A percentile compares a stretch with the other conserved stretches of the same genome.
These are phyloP conservation scores for Beauveria sp. DNA, from an alignment of 2,329 filamentous ascomycete genomes.

Conservation along the genomic window DNA sequence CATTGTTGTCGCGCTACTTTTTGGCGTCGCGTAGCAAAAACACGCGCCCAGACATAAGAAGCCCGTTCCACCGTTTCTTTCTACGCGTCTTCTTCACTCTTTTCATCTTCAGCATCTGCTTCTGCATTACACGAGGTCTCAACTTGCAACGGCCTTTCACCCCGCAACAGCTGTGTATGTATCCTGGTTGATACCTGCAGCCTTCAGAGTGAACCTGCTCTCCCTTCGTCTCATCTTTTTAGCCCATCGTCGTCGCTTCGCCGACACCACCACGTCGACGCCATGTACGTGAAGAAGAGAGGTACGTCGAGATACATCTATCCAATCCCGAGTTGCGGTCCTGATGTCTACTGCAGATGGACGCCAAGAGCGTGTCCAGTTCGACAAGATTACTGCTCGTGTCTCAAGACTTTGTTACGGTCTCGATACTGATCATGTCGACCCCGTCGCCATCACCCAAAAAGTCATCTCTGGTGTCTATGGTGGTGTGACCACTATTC, in stretches of 20 bases:
- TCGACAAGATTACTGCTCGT: constrained; percentile 99
- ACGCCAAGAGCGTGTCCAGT: constrained; percentile 99
- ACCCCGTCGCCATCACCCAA: constrained; percentile 95
- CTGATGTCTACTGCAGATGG: constrained; percentile 60
- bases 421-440: constrained; percentile 87
- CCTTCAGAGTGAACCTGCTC: constrained; percentile 18
- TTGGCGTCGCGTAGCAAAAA: constrained; percentile 17
- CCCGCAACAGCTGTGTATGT: constrained; percentile 17
- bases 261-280: constrained; percentile 21
- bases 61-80: constrained; percentile 21
- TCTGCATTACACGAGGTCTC: constrained; percentile 8
- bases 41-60: constrained; percentile 27
- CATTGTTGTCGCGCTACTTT: constrained; percentile 20
- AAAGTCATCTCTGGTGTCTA: constrained; percentile 99
- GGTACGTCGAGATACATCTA: constrained; percentile 35
- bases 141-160: background rate
- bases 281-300: constrained; percentile 58
- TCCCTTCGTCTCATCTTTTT: constrained; percentile 16
- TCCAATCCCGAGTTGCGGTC: background rate
- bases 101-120: constrained; percentile 16
- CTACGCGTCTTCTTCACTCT: constrained; percentile 15
- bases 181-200: constrained; percentile 19
- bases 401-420: constrained; percentile 97
- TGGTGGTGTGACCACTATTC: constrained; percentile 91
- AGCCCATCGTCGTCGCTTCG: constrained; percentile 13